phyloP scores from a whole-genome alignment of 1,139 yeast species.

The Wickerhamomyces sp. region DNA sequence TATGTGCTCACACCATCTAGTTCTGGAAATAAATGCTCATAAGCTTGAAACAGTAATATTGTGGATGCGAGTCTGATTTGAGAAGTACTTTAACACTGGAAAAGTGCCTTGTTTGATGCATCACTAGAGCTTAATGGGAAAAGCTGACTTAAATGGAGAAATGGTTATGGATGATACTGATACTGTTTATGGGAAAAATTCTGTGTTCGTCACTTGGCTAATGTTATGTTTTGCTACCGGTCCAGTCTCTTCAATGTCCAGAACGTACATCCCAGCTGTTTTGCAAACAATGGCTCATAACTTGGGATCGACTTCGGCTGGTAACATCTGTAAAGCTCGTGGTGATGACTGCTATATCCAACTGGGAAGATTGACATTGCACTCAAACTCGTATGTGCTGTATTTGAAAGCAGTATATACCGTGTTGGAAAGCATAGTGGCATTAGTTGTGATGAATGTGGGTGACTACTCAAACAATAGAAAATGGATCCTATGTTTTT shows the following conservation, averaged over 20 bases:
- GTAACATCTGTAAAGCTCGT: constrained; percentile 25
- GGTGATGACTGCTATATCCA: constrained; percentile 38
- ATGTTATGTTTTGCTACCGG: constrained; percentile 33
- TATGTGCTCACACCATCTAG: no score
- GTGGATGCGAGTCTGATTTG: no score
- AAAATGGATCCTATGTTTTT: constrained; percentile 30
- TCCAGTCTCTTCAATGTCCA: constrained; percentile 40
- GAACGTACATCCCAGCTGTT: constrained; percentile 40
- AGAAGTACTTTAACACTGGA: no score
- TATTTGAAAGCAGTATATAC: constrained; percentile 37
- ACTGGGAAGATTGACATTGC: constrained; percentile 35
- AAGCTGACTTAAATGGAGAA: no score
- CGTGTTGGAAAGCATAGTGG: constrained; percentile 35
- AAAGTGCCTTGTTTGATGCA: no score
- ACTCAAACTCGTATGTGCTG: constrained; percentile 35
- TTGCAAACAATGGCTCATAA: constrained; percentile 36
- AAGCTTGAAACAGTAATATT: no score
- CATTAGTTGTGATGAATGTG: constrained; percentile 37
- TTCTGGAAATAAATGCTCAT: no score
- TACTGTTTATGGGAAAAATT: constrained; percentile 5
- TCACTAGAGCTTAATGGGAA: no score
- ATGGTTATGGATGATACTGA: no score
- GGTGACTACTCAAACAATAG: constrained; percentile 41
- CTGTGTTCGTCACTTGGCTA: constrained; percentile 27
- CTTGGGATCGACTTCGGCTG: constrained; percentile 30